These are phyloP conservation scores for Chaetomiaceae sp. DNA, from an alignment of 2,329 filamentous ascomycete species.

Conservation along the genomic window DNA sequence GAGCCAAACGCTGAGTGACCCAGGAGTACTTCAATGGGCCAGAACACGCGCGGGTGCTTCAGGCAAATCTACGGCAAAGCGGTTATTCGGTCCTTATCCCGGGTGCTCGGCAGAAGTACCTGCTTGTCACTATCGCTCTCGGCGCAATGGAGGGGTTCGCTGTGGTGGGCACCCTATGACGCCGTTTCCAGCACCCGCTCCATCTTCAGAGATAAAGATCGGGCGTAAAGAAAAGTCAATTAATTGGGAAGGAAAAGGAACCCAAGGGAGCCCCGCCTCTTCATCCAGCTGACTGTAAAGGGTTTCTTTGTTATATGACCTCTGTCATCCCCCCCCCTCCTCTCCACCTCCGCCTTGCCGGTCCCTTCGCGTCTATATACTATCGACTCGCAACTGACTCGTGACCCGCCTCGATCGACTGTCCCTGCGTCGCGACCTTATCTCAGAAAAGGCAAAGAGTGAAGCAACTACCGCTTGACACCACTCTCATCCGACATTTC, in stretches of 20 bases:
- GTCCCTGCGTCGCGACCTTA: not conserved
- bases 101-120: conserved; percentile 15
- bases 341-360: too few species aligned
- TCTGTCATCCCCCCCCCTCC: not conserved
- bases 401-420: too few species aligned
- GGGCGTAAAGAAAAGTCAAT: conserved; percentile 16
- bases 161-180: conserved; percentile 20
- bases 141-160: conserved; percentile 11
- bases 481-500: not conserved
- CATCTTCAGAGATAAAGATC: conserved; percentile 11
- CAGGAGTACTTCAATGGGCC: conserved; percentile 9
- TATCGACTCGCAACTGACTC: too few species aligned
- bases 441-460: not conserved
- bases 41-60: not conserved
- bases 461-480: not conserved
- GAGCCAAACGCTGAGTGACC: conserved; percentile 16
- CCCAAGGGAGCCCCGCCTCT: not conserved
- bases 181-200: conserved; percentile 14
- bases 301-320: conserved; percentile 9
- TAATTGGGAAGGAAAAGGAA: not conserved
- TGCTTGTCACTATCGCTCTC: conserved; percentile 15
- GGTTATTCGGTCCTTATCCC: conserved; percentile 24
- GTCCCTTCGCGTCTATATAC: not conserved
- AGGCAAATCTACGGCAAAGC: conserved; percentile 10
- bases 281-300: not conserved